Conservation (phyloP, 2,329 filamentous ascomycete species). For the Aspergillus ibericus region DNA sequence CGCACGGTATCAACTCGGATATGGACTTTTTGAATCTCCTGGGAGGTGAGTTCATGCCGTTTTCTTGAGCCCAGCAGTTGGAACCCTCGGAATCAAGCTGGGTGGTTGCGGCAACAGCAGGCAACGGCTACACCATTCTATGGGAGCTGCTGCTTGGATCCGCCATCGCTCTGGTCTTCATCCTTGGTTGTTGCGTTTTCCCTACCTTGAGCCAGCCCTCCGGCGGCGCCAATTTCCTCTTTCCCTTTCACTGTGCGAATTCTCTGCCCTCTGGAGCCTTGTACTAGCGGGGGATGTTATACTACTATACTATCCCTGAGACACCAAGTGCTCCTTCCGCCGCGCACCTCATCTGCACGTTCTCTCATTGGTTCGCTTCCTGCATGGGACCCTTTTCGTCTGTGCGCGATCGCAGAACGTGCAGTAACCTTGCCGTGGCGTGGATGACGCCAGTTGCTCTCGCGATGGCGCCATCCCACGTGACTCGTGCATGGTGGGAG, state of each 20-base stretch:
- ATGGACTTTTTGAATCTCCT: constrained; percentile 45
- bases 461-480: constrained; percentile 38
- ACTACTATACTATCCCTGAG: constrained; percentile 12
- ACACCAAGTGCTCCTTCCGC: constrained; percentile 13
- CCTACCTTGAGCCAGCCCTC: background rate
- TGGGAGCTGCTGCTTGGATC: background rate
- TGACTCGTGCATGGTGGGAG: constrained; percentile 21
- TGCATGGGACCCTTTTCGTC: constrained; percentile 9
- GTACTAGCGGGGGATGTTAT: constrained; percentile 10
- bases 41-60: constrained; percentile 37
- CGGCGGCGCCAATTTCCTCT: background rate
- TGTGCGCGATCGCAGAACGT: constrained; percentile 21
- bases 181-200: background rate
- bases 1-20: constrained; percentile 28
- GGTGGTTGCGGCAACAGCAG: background rate
- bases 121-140: background rate
- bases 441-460: constrained; percentile 24
- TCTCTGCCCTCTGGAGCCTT: constrained; percentile 12
- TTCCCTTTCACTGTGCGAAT: background rate
- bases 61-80: background rate
- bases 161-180: background rate
- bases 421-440: constrained; percentile 14
- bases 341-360: constrained; percentile 15
- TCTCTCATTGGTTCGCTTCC: constrained; percentile 15
- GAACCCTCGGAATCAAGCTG: background rate